Base-by-base conservation (phyloP, 2,329 filamentous ascomycete species). In the Colletotrichum australisinense region DNA sequence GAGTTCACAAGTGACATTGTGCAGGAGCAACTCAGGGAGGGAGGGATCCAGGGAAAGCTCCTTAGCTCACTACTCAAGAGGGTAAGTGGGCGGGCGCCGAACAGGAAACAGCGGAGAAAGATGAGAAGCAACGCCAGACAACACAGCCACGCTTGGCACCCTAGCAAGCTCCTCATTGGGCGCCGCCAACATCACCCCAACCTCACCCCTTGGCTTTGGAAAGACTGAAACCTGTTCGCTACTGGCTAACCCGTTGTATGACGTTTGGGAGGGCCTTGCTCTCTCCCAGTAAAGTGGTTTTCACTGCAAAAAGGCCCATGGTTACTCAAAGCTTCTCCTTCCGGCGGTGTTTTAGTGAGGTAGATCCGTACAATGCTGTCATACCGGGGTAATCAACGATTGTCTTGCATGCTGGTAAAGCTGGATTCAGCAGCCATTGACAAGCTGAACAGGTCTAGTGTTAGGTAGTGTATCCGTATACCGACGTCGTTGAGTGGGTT, bases 111-210 rank as follows among this genome's bases (percentile, higher is more conserved):
- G 56, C 60, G 71, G 71, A 62, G 67, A 73, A 56, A 71, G 70
- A 65, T 65, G 56, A 49, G 55, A 65, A 69, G 67, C 59, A 73
- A 72, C 58, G 49, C 67, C 49, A 73, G 67, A 71, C 71, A 71
- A 65, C 71, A 71, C 71, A 73, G 71, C 71, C 71, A 73, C 71
- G 67, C 71, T 73, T 73, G 71, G 71, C 71, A 66, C 26, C 56
- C 16, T 19, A 26, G 42, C 32, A 49, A 28, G 59, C 38, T n/a
- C n/a, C 46, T 32, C 28, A 73, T 73, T 71, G 71, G 67, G 56
- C 35, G 59, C 46, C 56, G 24, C n/a, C 38, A 42, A 42, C 38
- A 42, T 42, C 38, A 42, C 38, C 38, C 42, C 62, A 24, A 63
- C 28, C 26, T 49, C 42, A 52, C 56, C 30, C 42, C 49, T 65